Conservation (phyloP, 164 flowering plant genomes). For the Chimonanthus salicifolius region DNA sequence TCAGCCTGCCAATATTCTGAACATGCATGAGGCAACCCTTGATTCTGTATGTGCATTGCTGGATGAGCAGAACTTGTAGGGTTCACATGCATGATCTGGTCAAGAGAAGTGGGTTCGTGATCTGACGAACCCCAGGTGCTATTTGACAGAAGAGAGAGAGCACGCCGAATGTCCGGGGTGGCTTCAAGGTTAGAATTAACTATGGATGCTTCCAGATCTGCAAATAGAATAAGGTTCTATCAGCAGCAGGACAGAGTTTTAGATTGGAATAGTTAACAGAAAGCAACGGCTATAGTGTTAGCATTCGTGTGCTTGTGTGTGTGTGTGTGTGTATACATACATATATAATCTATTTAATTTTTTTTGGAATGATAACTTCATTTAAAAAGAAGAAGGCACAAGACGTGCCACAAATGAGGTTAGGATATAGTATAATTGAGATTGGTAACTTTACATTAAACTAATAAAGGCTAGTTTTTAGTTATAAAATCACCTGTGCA, state of each 20-base stretch:
- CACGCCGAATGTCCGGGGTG: slow-evolving; percentile 55
- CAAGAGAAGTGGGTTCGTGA: slow-evolving; percentile 23
- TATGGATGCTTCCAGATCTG: slow-evolving; percentile 47
- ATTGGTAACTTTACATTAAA: no score
- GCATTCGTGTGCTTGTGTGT: not conserved
- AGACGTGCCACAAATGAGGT: no score
- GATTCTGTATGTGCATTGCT: slow-evolving; percentile 21
- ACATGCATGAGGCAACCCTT: slow-evolving; percentile 29
- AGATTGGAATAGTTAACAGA: not conserved
- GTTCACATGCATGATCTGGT: slow-evolving; percentile 26
- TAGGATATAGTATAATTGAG: no score
- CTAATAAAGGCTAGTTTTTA: not conserved
- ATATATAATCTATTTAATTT: no score
- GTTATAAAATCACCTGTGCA: not conserved
- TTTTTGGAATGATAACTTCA: no score
- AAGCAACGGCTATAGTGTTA: not conserved
- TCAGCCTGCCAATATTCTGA: slow-evolving; percentile 39
- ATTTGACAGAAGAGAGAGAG: slow-evolving; percentile 99
- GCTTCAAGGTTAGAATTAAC: slow-evolving; percentile 32
- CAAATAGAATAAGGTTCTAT: not conserved
- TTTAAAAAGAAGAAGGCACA: no score
- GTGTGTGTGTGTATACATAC: no score
- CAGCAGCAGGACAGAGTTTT: not conserved
- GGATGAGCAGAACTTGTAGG: slow-evolving; percentile 21
- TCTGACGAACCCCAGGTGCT: slow-evolving; percentile 41